Evolutionary conservation across 495 filamentous ascomycete species (phyloP).

Genomic region (Aspergillus campestris): DNA sequence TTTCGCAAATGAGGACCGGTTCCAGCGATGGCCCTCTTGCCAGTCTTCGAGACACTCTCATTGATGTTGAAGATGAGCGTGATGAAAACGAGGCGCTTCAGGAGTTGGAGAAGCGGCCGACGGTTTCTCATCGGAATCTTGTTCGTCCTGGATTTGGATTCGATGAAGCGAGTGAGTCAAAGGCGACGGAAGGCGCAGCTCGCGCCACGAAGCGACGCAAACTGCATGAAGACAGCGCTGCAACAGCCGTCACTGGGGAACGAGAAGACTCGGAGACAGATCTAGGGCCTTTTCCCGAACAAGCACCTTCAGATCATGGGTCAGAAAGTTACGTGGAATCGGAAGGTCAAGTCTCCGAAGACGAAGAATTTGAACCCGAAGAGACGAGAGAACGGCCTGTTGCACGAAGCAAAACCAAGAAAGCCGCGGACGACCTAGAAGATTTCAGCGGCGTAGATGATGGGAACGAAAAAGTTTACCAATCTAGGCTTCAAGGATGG

Average conservation of each 20-base stretch:
- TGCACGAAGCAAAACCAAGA: conserved; percentile 33
- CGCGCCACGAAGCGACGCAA: conserved; percentile 36
- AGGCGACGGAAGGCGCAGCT: conserved; percentile 10
- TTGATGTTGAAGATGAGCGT: conserved; percentile 64
- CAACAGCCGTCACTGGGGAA: too few species aligned
- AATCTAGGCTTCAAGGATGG: conserved; percentile 69
- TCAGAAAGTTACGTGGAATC: not conserved
- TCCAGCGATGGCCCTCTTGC: conserved; percentile 46
- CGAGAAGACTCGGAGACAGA: too few species aligned
- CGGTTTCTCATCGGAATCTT: conserved; percentile 72
- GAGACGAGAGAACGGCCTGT: conserved; percentile 3
- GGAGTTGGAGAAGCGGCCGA: conserved; percentile 30
- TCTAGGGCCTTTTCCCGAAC: too few species aligned
- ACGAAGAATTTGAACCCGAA: conserved; percentile 14
- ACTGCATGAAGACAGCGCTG: conserved; percentile 9
- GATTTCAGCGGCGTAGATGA: conserved; percentile 79
- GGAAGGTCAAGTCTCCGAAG: conserved; percentile 19
- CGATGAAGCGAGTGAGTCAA: conserved; percentile 28
- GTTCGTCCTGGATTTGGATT: conserved; percentile 70
- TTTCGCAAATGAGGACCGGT: conserved; percentile 59
- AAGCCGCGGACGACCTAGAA: conserved; percentile 42
- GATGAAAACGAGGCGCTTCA: conserved; percentile 49
- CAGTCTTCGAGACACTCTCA: conserved; percentile 60
- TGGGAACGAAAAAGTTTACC: conserved; percentile 80
- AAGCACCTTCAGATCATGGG: not conserved